Evolutionary conservation across 176 grass and related monocot species (phyloP).

Genomic region (Alopecurus myosuroides): DNA sequence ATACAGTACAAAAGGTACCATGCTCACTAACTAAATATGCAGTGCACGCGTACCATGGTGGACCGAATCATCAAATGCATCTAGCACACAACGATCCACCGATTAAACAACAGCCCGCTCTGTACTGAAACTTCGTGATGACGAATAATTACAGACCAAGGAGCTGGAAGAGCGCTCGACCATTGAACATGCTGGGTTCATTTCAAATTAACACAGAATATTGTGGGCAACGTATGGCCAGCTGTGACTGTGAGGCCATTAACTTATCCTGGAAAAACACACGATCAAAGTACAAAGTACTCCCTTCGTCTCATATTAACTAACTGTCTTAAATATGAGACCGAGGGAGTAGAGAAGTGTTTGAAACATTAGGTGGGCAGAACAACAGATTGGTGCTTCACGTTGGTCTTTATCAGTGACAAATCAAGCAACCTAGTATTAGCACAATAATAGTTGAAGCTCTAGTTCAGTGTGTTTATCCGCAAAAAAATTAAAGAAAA

Average conservation of each 20-base stretch:
- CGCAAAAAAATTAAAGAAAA: background rate
- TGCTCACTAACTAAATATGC: background rate
- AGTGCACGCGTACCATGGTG: conserved; percentile 8
- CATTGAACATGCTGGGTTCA: background rate
- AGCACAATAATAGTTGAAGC: background rate
- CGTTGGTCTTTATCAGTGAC: background rate
- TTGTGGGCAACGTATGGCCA: background rate
- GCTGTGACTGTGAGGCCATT: background rate
- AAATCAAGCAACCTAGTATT: background rate
- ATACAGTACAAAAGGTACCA: background rate
- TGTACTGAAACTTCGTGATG: conserved; percentile 2
- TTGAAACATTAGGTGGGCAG: background rate
- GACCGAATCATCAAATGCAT: conserved; percentile 20
- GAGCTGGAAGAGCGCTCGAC: background rate
- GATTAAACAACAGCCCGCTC: conserved; percentile 6
- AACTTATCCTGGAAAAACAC: background rate
- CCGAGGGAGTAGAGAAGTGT: no score
- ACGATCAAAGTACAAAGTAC: background rate
- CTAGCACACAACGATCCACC: background rate
- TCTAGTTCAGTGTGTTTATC: background rate
- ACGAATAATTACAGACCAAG: background rate
- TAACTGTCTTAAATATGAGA: no score
- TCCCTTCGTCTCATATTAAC: no score
- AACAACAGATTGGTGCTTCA: background rate
- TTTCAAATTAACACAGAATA: background rate